Conservation (phyloP, 2,329 filamentous ascomycete species). For the Emydomyces testavorans region DNA sequence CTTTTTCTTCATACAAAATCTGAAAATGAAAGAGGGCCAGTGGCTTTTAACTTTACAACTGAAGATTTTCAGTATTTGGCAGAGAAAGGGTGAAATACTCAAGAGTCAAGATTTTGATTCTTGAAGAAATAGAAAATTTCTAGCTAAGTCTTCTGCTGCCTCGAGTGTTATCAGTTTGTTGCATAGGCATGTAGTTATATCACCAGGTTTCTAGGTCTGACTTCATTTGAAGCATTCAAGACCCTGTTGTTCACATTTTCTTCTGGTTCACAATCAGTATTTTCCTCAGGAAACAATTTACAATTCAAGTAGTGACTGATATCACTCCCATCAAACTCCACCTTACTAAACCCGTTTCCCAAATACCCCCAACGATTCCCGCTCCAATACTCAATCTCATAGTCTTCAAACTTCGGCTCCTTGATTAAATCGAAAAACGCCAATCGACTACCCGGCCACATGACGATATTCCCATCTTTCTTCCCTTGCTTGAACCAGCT, state of each 20-base stretch:
- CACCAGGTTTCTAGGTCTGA: too few relatives aligned
- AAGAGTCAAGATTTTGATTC: too few relatives aligned
- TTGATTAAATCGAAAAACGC: constrained; percentile 15
- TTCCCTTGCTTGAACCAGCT: constrained; percentile 20
- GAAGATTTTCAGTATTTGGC: too few relatives aligned
- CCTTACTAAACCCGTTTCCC: constrained; percentile 15
- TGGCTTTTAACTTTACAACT: too few relatives aligned
- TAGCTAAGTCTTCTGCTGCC: too few relatives aligned
- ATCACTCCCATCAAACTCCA: constrained; percentile 15
- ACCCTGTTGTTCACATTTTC: background rate
- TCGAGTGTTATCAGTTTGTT: too few relatives aligned
- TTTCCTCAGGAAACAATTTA: constrained; percentile 13
- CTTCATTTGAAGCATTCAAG: background rate
- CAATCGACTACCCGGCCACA: constrained; percentile 21
- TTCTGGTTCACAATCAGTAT: background rate
- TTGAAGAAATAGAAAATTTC: too few relatives aligned
- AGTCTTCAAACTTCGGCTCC: constrained; percentile 16
- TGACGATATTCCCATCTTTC: constrained; percentile 18
- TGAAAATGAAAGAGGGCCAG: too few relatives aligned
- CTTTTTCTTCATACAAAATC: too few relatives aligned
- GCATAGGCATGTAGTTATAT: too few relatives aligned
- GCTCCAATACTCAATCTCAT: constrained; percentile 17
- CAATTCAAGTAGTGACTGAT: constrained; percentile 15
- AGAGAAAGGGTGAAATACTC: too few relatives aligned
- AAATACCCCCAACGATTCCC: constrained; percentile 17